These are phyloP conservation scores for Septoria linicola DNA, from an alignment of 2,329 filamentous ascomycete species.

Conservation along the genomic window DNA sequence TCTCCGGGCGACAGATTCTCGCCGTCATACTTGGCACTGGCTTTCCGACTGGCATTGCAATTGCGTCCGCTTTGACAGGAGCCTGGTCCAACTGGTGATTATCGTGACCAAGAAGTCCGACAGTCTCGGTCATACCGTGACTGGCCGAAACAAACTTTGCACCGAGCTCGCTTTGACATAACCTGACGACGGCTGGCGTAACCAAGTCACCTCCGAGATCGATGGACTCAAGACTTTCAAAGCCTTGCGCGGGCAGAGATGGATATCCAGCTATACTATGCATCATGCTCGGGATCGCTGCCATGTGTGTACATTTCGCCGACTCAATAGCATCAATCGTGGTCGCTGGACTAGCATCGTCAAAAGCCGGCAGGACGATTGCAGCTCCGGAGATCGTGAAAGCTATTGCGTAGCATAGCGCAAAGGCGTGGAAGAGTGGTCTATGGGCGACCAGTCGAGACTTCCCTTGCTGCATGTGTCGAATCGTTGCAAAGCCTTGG, in stretches of 20 bases:
- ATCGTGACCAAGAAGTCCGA: neutral
- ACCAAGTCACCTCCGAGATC: neutral
- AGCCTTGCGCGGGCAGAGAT: neutral
- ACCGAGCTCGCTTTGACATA: neutral
- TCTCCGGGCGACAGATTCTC: neutral
- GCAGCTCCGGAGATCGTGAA: neutral
- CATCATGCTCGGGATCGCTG: neutral
- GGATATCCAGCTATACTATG: neutral
- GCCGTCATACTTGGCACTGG: neutral
- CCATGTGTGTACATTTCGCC: neutral
- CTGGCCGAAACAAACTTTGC: neutral
- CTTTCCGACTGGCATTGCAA: neutral
- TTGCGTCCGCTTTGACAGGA: neutral
- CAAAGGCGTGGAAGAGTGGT: neutral
- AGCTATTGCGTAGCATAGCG: neutral
- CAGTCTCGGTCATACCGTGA: conserved; percentile 25
- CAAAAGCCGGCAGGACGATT: neutral
- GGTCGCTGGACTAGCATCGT: neutral
- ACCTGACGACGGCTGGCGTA: neutral
- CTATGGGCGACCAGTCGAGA: neutral
- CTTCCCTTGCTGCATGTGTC: neutral
- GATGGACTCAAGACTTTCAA: neutral
- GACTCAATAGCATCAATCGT: neutral
- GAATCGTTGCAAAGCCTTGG: neutral
- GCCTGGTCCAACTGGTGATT: neutral